These are phyloP conservation scores for Phaeosphaeriaceae sp. DNA, from an alignment of 2,329 filamentous ascomycete species.

Conservation along the genomic window DNA sequence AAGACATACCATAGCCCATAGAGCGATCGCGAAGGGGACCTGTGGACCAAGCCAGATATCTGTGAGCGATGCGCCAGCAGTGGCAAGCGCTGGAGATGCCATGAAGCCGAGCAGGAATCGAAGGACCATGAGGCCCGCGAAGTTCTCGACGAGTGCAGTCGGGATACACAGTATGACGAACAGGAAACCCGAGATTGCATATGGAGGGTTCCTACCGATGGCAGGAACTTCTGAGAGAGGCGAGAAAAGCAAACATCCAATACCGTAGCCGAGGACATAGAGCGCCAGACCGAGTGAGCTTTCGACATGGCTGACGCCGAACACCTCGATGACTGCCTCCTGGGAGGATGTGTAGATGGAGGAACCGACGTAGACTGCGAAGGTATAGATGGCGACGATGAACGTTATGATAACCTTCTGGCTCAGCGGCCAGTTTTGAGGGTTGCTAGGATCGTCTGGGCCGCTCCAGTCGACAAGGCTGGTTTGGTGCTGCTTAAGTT, in stretches of 20 bases:
- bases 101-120: slow-evolving; percentile 47
- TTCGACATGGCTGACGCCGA: slow-evolving; percentile 59
- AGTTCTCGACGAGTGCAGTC: slow-evolving; percentile 67
- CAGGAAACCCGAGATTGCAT: slow-evolving; percentile 70
- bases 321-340: slow-evolving; percentile 57
- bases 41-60: slow-evolving; percentile 49
- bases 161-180: slow-evolving; percentile 73
- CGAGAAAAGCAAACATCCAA: slow-evolving; percentile 69
- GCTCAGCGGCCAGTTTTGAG: slow-evolving; percentile 43
- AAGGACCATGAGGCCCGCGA: slow-evolving; percentile 66
- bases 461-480: slow-evolving; percentile 50
- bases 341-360: slow-evolving; percentile 57
- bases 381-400: slow-evolving; percentile 61
- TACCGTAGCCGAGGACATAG: slow-evolving; percentile 67
- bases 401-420: slow-evolving; percentile 43
- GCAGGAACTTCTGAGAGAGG: slow-evolving; percentile 70
- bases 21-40: slow-evolving; percentile 50
- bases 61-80: slow-evolving; percentile 40
- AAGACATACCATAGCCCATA: slow-evolving; percentile 46
- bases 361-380: slow-evolving; percentile 62
- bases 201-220: slow-evolving; percentile 71
- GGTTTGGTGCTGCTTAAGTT: slow-evolving; percentile 29
- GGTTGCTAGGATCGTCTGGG: slow-evolving; percentile 44
- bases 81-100: slow-evolving; percentile 44
- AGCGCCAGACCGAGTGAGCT: slow-evolving; percentile 65